phyloP scores from a whole-genome alignment of 2,329 filamentous ascomycete genomes.

The Thelonectria discophora region DNA sequence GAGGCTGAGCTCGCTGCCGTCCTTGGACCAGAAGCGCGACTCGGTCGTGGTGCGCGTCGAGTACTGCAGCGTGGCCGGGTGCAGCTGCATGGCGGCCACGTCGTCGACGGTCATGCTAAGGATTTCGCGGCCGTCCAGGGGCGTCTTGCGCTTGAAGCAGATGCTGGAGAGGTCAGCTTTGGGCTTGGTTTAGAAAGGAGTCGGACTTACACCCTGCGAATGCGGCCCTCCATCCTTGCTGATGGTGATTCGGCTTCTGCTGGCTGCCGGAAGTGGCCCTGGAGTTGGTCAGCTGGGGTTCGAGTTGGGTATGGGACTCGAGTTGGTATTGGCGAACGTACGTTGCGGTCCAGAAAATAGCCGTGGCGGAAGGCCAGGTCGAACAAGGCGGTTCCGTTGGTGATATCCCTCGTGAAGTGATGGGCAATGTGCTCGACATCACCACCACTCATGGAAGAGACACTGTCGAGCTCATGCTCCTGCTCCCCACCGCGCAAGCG shows the following conservation, averaged over 20 bases:
- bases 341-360: conserved; percentile 43
- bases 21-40: conserved; percentile 52
- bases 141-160: conserved; percentile 48
- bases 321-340: conserved; percentile 16
- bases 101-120: conserved; percentile 49
- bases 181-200: neutral
- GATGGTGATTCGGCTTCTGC: conserved; percentile 33
- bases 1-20: conserved; percentile 50
- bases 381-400: conserved; percentile 44
- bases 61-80: conserved; percentile 52
- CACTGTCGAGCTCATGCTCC: conserved; percentile 32
- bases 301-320: too few relatives aligned
- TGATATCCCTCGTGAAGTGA: conserved; percentile 46
- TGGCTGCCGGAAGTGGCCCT: conserved; percentile 41
- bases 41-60: conserved; percentile 51
- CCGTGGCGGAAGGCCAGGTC: conserved; percentile 47
- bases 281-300: neutral
- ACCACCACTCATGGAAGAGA: conserved; percentile 15
- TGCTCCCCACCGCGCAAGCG: neutral
- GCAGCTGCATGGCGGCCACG: conserved; percentile 48
- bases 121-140: conserved; percentile 45
- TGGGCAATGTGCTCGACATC: conserved; percentile 44
- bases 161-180: conserved; percentile 36
- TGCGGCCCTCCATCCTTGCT: conserved; percentile 46
- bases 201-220: conserved; percentile 47